Conservation (phyloP, 768 basidiomycete species). For the Sarcomyxa edulis region DNA sequence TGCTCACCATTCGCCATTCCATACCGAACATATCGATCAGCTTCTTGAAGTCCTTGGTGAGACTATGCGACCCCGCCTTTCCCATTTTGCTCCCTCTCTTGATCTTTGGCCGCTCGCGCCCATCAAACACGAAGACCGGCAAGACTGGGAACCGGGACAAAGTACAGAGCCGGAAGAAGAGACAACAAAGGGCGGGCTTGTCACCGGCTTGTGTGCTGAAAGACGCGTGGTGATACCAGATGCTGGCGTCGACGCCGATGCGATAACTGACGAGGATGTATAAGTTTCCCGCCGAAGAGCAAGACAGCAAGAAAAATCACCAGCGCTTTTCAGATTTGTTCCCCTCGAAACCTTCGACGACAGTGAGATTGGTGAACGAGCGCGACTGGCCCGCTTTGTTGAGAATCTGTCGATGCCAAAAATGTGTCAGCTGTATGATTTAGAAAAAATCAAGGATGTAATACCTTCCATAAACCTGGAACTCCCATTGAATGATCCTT, state of each 20-base stretch:
- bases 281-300: neutral
- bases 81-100: constrained; percentile 32
- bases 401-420: constrained; percentile 2
- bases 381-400: constrained; percentile 1
- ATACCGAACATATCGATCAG: constrained; percentile 37
- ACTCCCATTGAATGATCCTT: constrained; percentile 10
- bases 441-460: too few relatives aligned
- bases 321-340: neutral
- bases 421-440: too few relatives aligned
- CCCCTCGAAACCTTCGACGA: neutral
- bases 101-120: constrained; percentile 30
- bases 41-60: constrained; percentile 17
- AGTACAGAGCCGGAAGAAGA: constrained; percentile 37
- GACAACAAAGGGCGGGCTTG: constrained; percentile 36
- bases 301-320: constrained; percentile 7
- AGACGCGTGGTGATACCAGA: constrained; percentile 7
- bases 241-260: too few relatives aligned
- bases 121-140: constrained; percentile 48
- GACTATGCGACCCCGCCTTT: constrained; percentile 22
- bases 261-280: neutral
- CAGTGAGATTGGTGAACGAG: constrained; percentile 3
- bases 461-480: constrained; percentile 6
- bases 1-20: constrained; percentile 9
- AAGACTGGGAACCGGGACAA: constrained; percentile 30
- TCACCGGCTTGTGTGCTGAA: constrained; percentile 23